phyloP scores from a whole-genome alignment of 176 grass and related monocot genomes.

The Pharus latifolius region DNA sequence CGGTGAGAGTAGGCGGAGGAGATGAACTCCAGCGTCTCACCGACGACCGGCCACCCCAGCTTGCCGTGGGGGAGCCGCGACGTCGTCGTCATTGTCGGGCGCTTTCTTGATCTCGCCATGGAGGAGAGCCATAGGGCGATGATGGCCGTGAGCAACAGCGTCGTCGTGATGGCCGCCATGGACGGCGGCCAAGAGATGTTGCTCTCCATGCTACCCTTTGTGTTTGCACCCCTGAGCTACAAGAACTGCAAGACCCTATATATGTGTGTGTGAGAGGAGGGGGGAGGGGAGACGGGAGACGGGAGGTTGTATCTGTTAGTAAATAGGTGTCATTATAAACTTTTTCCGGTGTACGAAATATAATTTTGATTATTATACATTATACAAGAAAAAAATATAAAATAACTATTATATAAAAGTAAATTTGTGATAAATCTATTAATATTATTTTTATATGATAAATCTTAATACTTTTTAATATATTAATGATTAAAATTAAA shows the following conservation, averaged over 20 bases:
- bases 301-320: too few species aligned
- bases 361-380: too few species aligned
- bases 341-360: too few species aligned
- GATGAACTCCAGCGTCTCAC: constrained; percentile 72
- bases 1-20: constrained; percentile 40
- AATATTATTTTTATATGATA: too few species aligned
- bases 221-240: background rate
- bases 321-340: too few species aligned
- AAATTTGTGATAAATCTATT: too few species aligned
- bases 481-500: too few species aligned
- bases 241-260: background rate
- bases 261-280: background rate
- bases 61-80: constrained; percentile 38
- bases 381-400: too few species aligned
- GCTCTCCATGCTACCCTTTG: background rate
- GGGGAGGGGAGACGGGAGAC: background rate
- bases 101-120: background rate
- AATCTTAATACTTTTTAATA: too few species aligned
- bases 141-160: constrained; percentile 10
- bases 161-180: background rate
- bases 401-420: too few species aligned
- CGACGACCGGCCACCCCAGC: constrained; percentile 58
- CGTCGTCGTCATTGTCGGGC: background rate
- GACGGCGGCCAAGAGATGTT: background rate
- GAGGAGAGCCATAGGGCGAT: constrained; percentile 1